Conservation (phyloP, 805 yeast species). For the Metschnikowia matae region DNA sequence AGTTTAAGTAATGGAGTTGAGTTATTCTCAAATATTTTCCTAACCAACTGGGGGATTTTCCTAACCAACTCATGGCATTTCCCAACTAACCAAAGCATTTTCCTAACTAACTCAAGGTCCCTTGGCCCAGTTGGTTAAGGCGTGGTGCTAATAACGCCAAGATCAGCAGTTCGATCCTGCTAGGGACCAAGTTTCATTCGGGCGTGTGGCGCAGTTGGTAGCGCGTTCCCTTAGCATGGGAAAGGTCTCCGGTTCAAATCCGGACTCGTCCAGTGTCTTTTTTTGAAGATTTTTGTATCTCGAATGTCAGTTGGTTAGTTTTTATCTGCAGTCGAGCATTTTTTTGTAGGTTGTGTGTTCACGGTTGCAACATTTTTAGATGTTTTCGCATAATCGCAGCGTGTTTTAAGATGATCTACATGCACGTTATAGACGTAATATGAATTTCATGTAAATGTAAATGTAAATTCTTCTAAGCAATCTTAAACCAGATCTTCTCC, state of each 20-base stretch:
- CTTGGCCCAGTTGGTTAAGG: constrained; percentile 28
- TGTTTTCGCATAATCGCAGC: too few relatives aligned
- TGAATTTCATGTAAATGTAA: neutral
- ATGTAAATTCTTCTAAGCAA: constrained; percentile 13
- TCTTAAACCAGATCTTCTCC: constrained; percentile 49
- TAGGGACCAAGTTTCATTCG: constrained; percentile 64
- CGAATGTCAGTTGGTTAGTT: too few relatives aligned
- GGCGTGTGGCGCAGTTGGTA: constrained; percentile 84
- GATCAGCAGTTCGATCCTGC: constrained; percentile 89
- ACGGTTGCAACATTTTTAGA: too few relatives aligned
- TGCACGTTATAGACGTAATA: neutral
- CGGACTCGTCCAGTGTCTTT: constrained; percentile 65
- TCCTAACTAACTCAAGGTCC: constrained; percentile 21
- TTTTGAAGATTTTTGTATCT: neutral
- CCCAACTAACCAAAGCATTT: too few relatives aligned
- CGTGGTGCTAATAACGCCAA: constrained; percentile 53
- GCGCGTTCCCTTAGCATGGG: constrained; percentile 81
- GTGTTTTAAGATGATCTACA: too few relatives aligned
- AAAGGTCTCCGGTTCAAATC: constrained; percentile 77
- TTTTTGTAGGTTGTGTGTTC: too few relatives aligned
- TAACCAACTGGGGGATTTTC: too few relatives aligned
- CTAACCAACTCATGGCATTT: too few relatives aligned
- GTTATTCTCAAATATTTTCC: too few relatives aligned
- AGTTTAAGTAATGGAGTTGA: too few relatives aligned
- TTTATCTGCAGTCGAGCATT: too few relatives aligned